Evolutionary conservation across 768 basidiomycete genomes (phyloP).

Genomic region (Tylopilus sp.): DNA sequence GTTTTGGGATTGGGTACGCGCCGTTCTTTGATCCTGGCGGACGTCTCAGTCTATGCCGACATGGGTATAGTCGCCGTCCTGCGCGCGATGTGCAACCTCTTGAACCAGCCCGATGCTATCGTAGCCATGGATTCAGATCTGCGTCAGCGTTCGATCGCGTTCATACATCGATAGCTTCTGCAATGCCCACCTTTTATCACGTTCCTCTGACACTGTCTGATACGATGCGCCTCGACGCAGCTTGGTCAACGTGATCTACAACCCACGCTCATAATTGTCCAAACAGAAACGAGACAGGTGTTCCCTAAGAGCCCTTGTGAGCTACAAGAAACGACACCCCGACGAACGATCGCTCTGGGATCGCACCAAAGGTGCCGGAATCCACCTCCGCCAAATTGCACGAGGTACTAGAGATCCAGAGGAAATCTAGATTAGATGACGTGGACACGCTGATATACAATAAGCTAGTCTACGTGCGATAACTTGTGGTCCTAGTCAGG

Average conservation of each 20-base stretch:
- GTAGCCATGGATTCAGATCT: slow-evolving; percentile 71
- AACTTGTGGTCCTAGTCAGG: not conserved
- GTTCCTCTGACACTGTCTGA: not conserved
- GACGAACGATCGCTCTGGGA: slow-evolving; percentile 76
- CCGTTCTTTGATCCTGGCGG: not conserved
- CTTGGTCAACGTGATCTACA: slow-evolving; percentile 93
- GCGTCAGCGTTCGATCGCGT: slow-evolving; percentile 33
- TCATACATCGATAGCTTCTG: slow-evolving; percentile 54
- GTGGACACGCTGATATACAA: slow-evolving; percentile 11
- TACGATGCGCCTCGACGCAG: slow-evolving; percentile 47
- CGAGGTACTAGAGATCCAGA: slow-evolving; percentile 56
- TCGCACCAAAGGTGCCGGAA: slow-evolving; percentile 47
- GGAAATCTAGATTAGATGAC: slow-evolving; percentile 65
- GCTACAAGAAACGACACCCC: slow-evolving; percentile 83
- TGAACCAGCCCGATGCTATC: slow-evolving; percentile 36
- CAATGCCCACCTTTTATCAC: slow-evolving; percentile 71
- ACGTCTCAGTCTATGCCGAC: slow-evolving; percentile 58
- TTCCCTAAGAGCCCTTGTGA: slow-evolving; percentile 65
- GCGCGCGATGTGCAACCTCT: slow-evolving; percentile 47
- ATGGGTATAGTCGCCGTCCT: slow-evolving; percentile 81
- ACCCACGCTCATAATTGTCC: slow-evolving; percentile 71
- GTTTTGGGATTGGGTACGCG: slow-evolving; percentile 69
- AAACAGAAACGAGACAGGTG: too few relatives aligned
- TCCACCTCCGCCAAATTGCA: slow-evolving; percentile 56
- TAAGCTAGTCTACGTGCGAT: not conserved